These are phyloP conservation scores for Cupressus sempervirens DNA, from an alignment of 75 land plant species.

Conservation along the genomic window DNA sequence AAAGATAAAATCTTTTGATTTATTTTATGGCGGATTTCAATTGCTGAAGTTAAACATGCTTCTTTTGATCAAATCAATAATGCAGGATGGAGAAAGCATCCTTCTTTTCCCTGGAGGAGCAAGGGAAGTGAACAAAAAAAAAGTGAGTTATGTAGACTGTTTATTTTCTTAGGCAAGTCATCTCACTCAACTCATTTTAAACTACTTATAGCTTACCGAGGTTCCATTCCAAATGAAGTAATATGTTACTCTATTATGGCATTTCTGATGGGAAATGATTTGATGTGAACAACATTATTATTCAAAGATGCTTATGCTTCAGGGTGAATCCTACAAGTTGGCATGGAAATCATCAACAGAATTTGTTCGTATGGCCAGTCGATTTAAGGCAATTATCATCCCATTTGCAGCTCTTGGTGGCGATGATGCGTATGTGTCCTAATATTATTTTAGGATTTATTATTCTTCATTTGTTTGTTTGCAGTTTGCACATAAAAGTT, in stretches of 20 bases:
- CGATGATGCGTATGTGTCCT: slow-evolving; percentile 39
- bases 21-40: neutral
- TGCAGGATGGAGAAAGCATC: slow-evolving; percentile 37
- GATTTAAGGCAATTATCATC: slow-evolving; percentile 39
- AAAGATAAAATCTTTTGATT: neutral
- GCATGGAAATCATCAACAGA: slow-evolving; percentile 39
- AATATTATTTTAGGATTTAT: neutral
- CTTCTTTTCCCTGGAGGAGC: slow-evolving; percentile 45
- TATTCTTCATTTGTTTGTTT: neutral
- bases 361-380: slow-evolving; percentile 51
- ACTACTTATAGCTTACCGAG: neutral
- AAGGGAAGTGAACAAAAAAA: slow-evolving; percentile 47
- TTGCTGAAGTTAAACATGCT: neutral
- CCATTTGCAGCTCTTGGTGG: slow-evolving; percentile 44
- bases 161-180: neutral
- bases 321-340: slow-evolving; percentile 47
- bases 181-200: neutral
- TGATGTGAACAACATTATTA: neutral
- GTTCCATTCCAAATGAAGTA: neutral
- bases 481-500: neutral
- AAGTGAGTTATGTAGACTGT: slow-evolving; percentile 21
- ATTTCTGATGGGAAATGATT: neutral
- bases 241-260: neutral
- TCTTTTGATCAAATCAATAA: neutral
- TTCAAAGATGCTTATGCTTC: neutral